Percentiles rank a stretch among this genome's conserved stretches.
Evolutionary conservation across 2,329 filamentous ascomycete species (phyloP).

Genomic region (Paecilomyces sp.): DNA sequence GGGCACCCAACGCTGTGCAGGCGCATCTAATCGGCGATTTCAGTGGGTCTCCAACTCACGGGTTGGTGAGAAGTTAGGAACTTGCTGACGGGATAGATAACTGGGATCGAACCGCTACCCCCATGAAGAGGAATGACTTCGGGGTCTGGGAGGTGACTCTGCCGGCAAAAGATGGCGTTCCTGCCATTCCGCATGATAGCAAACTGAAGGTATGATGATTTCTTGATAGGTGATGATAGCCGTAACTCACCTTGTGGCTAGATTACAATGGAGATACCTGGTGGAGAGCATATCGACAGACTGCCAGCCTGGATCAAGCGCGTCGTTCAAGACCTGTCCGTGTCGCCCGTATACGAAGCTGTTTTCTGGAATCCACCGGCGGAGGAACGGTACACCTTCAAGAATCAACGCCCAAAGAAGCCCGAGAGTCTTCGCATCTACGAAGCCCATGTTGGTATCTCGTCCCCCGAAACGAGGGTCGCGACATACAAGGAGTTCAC

Average conservation of each 20-base stretch:
- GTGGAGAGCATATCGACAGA: slow-evolving; percentile 74
- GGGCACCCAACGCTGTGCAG: slow-evolving; percentile 82
- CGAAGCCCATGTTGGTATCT: slow-evolving; percentile 98
- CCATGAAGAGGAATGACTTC: slow-evolving; percentile 78
- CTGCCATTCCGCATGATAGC: slow-evolving; percentile 83
- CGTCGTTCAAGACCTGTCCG: slow-evolving; percentile 82
- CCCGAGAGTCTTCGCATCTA: slow-evolving; percentile 85
- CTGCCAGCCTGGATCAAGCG: slow-evolving; percentile 96
- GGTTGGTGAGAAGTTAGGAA: slow-evolving; percentile 2
- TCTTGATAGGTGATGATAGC: not conserved
- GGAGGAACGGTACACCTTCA: slow-evolving; percentile 72
- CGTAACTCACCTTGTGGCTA: slow-evolving; percentile 26
- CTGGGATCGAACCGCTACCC: slow-evolving; percentile 76
- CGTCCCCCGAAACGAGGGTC: slow-evolving; percentile 79
- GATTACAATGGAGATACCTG: slow-evolving; percentile 77
- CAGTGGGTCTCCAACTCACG: slow-evolving; percentile 51
- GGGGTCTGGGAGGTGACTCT: slow-evolving; percentile 82
- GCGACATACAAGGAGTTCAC: slow-evolving; percentile 98
- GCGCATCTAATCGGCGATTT: slow-evolving; percentile 92
- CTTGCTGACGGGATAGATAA: slow-evolving; percentile 52
- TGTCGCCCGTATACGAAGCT: slow-evolving; percentile 90
- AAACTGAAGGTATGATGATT: slow-evolving; percentile 72
- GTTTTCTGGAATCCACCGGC: slow-evolving; percentile 93
- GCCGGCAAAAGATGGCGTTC: slow-evolving; percentile 63
- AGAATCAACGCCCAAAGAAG: slow-evolving; percentile 73